Base-by-base conservation (phyloP, 768 basidiomycete genomes). In the Serendipita vermifera region DNA sequence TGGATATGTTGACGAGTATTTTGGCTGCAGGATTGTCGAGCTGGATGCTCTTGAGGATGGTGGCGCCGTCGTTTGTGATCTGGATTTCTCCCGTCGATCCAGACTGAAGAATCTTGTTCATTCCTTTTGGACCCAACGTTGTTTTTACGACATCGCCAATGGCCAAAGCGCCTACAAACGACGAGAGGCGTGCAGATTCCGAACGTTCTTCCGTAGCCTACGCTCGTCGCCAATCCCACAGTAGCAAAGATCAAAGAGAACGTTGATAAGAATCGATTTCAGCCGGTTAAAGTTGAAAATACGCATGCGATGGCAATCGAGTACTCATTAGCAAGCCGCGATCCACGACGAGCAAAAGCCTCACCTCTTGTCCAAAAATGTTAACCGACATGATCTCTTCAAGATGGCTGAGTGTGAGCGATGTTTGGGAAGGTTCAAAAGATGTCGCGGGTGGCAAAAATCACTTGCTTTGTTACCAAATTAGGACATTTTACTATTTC, bases 41-140 rank as follows among this genome's bases (percentile, higher is more conserved):
- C 64, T 91, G 86, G 64, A 99, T 98, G 46, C 88, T 83, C 69
- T 97, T 98, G 57, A 99, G 79, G 64, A 98, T 99, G 43, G 96
- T 98, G 3, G 96, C 96, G 3, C 96, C 96, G 68, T 99, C 96
- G 70, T 99, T 99, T 9, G 96, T 99, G 48, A 99, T 94, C 61
- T 83, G 96, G 64, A 99, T 87, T 27, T 92, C 87, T 3, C 91
- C 90, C 0, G 85, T 80, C 3, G 91, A 88, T 1, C 70, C 81
- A 1, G 90, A 93, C 69, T 93, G 94, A 14, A 99, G 80, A 60
- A 99, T 98, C 75, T 98, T 98, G 82, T 97, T 98, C 94, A 98
- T 99, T 56, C 96, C 96, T 70, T 99, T 98, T 22, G 96, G 96
- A 6, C 96, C 96, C 2, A 99, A 78, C 5, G 96, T 99, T 1